Percentiles rank a stretch among this genome's conserved stretches.
These are phyloP conservation scores for Solanum clarkiae DNA, from an alignment of 257 asterid species.

Conservation along the genomic window DNA sequence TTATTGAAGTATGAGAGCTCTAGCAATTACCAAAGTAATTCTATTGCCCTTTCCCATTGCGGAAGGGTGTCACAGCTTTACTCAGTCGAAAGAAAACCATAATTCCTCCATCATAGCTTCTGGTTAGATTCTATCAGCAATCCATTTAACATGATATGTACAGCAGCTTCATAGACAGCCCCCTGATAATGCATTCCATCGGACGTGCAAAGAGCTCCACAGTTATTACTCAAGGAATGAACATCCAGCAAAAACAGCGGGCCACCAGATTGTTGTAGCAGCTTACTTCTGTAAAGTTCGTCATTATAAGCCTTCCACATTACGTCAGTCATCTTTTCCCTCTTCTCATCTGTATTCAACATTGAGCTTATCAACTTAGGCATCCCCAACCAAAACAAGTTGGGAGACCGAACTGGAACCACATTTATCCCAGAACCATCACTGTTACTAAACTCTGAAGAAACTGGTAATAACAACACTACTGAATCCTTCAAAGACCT, in stretches of 20 bases:
- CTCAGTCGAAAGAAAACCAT: not conserved
- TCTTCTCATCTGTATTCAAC: slow-evolving; percentile 70
- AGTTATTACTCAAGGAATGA: slow-evolving; percentile 38
- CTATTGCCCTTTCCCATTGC: not conserved
- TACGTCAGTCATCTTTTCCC: slow-evolving; percentile 47
- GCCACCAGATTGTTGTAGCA: slow-evolving; percentile 52
- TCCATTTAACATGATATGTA: slow-evolving; percentile 79
- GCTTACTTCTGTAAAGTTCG: slow-evolving; percentile 40
- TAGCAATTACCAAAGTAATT: not conserved
- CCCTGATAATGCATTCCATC: slow-evolving; percentile 94
- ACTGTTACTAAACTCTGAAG: slow-evolving; percentile 15
- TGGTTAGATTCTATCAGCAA: slow-evolving; percentile 88
- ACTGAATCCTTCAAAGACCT: slow-evolving; percentile 45
- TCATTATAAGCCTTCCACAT: slow-evolving; percentile 35
- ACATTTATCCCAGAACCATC: not conserved
- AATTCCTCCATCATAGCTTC: slow-evolving; percentile 24
- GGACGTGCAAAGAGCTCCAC: slow-evolving; percentile 59
- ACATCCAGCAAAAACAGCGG: slow-evolving; percentile 60
- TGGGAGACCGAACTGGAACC: slow-evolving; percentile 28
- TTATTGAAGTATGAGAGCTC: slow-evolving; percentile 2
- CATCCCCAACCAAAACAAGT: slow-evolving; percentile 88
- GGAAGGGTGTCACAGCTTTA: not conserved
- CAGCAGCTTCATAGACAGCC: slow-evolving; percentile 58
- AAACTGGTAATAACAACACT: slow-evolving; percentile 49
- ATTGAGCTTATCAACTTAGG: slow-evolving; percentile 62